Evolutionary conservation across 75 land plant species (phyloP).

Genomic region (Selaginella tamariscina): DNA sequence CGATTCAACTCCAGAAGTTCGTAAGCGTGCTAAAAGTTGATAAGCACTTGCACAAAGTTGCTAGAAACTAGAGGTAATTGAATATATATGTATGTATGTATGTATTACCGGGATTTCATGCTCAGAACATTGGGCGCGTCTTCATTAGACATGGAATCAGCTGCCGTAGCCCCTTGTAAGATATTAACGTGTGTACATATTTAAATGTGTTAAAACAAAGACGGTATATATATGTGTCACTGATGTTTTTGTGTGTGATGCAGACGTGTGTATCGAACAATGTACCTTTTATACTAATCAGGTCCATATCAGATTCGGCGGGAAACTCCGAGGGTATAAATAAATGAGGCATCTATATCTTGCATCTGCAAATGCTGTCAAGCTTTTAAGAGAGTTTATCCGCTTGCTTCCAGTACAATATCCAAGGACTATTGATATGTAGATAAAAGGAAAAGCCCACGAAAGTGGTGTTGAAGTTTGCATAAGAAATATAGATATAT

Average conservation of each 20-base stretch:
- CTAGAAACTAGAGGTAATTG: not conserved
- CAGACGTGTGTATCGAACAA: conserved; percentile 35
- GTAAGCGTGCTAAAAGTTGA: not conserved
- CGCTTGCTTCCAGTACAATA: too few relatives aligned
- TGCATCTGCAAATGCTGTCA: conserved; percentile 41
- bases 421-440: too few relatives aligned
- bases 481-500: too few relatives aligned
- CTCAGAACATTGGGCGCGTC: conserved; percentile 32
- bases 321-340: conserved; percentile 34
- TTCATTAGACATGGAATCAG: conserved; percentile 47
- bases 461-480: too few relatives aligned
- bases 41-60: not conserved
- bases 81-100: too few relatives aligned
- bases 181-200: too few relatives aligned
- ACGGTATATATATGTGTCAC: too few relatives aligned
- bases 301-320: conserved; percentile 50
- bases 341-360: conserved; percentile 34
- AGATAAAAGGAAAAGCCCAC: too few relatives aligned
- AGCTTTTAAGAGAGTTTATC: conserved; percentile 21
- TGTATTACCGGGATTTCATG: conserved; percentile 34
- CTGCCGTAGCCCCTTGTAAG: conserved; percentile 32
- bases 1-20: conserved; percentile 6
- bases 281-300: conserved; percentile 38
- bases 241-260: too few relatives aligned
- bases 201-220: too few relatives aligned